Base-by-base conservation (phyloP, 2,329 filamentous ascomycete genomes). In the Monosporascus ibericus region DNA sequence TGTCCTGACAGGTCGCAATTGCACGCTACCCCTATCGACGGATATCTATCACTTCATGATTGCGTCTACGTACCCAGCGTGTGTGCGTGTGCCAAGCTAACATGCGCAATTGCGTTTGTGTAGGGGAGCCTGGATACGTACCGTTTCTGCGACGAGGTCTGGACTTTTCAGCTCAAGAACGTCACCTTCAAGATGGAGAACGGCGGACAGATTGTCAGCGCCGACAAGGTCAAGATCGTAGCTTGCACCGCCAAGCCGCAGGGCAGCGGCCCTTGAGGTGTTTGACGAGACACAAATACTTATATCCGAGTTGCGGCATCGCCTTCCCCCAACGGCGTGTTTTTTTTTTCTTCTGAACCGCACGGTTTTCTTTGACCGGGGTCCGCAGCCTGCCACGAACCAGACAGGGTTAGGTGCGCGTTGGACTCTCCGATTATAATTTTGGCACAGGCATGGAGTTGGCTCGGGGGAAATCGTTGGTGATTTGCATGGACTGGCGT, bases 151-250 rank as follows among this genome's bases (percentile, higher is more conserved):
- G 94, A 99, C 73, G 94, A 99, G 75, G 94, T 99, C 54, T 99
- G 94, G 94, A 99, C 94, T 1, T 99, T 99, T 71, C 82, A 99
- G 53, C 95, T 99, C 73, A 96, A 96, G 74, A 94, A 97, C 61
- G 92, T 97, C 52, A 91, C 86, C n/a, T 97, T 99, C 77, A 99
- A 99, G 75, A 87, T 97, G 75, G 92, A 97, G 63, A 90, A 87
- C 49, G 80, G 79, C 60, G 83, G 81, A 52, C 81, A 85, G 55
- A 81, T 82, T 1, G 84, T 97, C 15, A 75, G 81, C 38, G 91
- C 92, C 20, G 92, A 96, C 68, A 92, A 91, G 70, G 89, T 99
- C 72, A 97, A 97, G 84, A 99, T 99, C 62, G 94, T 99, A 48
- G 95, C 90, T 73, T 97, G 92, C 73, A 96, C 95, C 67, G 92